These are phyloP conservation scores for Rubroshorea leprosula DNA, from an alignment of 345 rosid species.

Conservation along the genomic window DNA sequence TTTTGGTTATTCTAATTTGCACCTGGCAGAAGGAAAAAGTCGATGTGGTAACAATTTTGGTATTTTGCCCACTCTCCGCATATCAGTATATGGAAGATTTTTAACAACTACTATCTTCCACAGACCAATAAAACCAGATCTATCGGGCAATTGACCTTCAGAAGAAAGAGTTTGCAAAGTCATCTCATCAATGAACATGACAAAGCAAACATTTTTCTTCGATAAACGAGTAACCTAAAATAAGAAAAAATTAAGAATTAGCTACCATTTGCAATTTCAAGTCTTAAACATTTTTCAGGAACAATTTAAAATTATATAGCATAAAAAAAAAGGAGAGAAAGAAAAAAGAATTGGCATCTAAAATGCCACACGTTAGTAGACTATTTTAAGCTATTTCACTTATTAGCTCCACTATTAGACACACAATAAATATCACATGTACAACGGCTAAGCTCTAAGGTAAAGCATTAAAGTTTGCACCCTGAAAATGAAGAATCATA, in stretches of 20 bases:
- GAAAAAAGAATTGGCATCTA: too few relatives aligned
- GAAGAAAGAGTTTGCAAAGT: conserved; percentile 67
- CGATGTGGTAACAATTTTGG: conserved; percentile 88
- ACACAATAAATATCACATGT: too few relatives aligned
- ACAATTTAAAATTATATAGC: neutral
- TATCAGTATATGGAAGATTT: conserved; percentile 80
- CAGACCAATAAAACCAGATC: conserved; percentile 79
- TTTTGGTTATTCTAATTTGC: conserved; percentile 16
- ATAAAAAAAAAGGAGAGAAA: conserved; percentile 1
- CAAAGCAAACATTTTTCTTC: conserved; percentile 95
- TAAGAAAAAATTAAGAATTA: conserved; percentile 13
- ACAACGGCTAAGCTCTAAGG: too few relatives aligned
- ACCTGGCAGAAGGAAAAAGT: conserved; percentile 98
- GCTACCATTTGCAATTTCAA: conserved; percentile 1
- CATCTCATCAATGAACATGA: conserved; percentile 83
- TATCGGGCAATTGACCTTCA: conserved; percentile 74
- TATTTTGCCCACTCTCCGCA: conserved; percentile 96
- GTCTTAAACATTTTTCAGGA: neutral
- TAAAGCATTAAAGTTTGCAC: too few relatives aligned
- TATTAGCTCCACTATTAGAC: too few relatives aligned
- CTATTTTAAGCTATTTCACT: too few relatives aligned
- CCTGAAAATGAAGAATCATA: too few relatives aligned
- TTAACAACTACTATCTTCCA: conserved; percentile 92
- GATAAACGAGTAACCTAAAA: conserved; percentile 78
- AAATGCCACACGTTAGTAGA: too few relatives aligned